Evolutionary conservation across 2,329 filamentous ascomycete species (phyloP).

Genomic region (Septoria petroselini): DNA sequence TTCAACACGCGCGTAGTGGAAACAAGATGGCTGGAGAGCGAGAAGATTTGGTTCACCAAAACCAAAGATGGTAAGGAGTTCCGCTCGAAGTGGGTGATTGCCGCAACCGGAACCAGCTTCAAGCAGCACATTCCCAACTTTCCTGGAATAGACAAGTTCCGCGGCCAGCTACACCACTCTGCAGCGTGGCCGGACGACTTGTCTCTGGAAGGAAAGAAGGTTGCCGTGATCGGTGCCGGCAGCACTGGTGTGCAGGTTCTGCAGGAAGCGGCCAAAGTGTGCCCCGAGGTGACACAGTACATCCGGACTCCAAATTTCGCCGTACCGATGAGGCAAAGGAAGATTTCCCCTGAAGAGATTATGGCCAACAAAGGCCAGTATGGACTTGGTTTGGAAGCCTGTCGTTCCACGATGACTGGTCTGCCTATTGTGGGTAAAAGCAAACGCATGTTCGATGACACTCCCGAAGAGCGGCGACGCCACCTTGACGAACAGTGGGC

Average conservation of each 20-base stretch:
- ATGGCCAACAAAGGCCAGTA: slow-evolving; percentile 14
- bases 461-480: slow-evolving; percentile 31
- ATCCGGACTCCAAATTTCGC: slow-evolving; percentile 65
- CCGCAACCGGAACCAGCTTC: slow-evolving; percentile 41
- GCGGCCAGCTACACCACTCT: slow-evolving; percentile 43
- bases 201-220: slow-evolving; percentile 31
- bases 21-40: slow-evolving; percentile 47
- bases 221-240: slow-evolving; percentile 41
- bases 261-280: slow-evolving; percentile 33
- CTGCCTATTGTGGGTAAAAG: slow-evolving; percentile 57
- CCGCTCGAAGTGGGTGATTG: slow-evolving; percentile 39
- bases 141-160: slow-evolving; percentile 39
- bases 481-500: slow-evolving; percentile 43
- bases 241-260: slow-evolving; percentile 41
- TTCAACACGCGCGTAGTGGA: slow-evolving; percentile 57
- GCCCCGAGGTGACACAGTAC: slow-evolving; percentile 53
- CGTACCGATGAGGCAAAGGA: slow-evolving; percentile 56
- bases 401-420: slow-evolving; percentile 13
- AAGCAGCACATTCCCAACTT: slow-evolving; percentile 41
- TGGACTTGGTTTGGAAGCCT: slow-evolving; percentile 15
- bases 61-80: slow-evolving; percentile 25
- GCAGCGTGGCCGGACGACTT: slow-evolving; percentile 41
- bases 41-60: slow-evolving; percentile 10
- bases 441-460: slow-evolving; percentile 50
- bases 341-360: slow-evolving; percentile 48